These are phyloP conservation scores for Candida nanaspora DNA, from an alignment of 805 yeast genomes.

Conservation along the genomic window DNA sequence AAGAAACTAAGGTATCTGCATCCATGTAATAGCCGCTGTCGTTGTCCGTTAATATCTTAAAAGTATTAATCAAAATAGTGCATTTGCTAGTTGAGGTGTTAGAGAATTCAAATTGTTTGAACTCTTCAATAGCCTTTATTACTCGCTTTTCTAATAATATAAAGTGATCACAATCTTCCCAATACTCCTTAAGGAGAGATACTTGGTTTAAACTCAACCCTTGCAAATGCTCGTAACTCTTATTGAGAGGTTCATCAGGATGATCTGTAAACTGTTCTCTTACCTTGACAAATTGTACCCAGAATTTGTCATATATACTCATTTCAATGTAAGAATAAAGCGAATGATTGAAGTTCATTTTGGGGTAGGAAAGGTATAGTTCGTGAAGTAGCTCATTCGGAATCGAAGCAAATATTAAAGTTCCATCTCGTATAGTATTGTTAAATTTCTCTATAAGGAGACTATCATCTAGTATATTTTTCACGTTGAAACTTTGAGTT, in stretches of 20 bases:
- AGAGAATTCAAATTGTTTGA: conserved; percentile 39
- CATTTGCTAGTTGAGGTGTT: conserved; percentile 44
- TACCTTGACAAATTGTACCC: conserved; percentile 36
- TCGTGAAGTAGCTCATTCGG: conserved; percentile 17
- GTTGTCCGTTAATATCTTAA: conserved; percentile 39
- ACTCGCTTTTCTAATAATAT: conserved; percentile 36
- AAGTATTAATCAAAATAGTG: conserved; percentile 40
- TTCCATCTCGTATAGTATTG: conserved; percentile 13
- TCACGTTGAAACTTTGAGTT: conserved; percentile 28
- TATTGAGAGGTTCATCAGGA: conserved; percentile 13
- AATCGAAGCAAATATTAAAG: conserved; percentile 22
- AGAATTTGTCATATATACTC: conserved; percentile 57
- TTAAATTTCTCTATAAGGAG: neutral
- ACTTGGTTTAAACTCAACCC: conserved; percentile 42
- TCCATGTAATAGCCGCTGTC: conserved; percentile 37
- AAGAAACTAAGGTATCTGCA: conserved; percentile 76
- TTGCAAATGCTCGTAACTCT: conserved; percentile 28
- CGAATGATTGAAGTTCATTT: conserved; percentile 40
- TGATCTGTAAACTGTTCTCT: conserved; percentile 1
- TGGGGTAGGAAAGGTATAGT: conserved; percentile 22
- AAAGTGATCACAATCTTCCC: conserved; percentile 8
- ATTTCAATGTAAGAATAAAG: conserved; percentile 68
- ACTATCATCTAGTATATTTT: neutral
- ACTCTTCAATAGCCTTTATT: conserved; percentile 40
- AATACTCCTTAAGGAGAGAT: conserved; percentile 31